Conservation (phyloP, 768 basidiomycete genomes). For the Pleurotus salmoneostramineus region DNA sequence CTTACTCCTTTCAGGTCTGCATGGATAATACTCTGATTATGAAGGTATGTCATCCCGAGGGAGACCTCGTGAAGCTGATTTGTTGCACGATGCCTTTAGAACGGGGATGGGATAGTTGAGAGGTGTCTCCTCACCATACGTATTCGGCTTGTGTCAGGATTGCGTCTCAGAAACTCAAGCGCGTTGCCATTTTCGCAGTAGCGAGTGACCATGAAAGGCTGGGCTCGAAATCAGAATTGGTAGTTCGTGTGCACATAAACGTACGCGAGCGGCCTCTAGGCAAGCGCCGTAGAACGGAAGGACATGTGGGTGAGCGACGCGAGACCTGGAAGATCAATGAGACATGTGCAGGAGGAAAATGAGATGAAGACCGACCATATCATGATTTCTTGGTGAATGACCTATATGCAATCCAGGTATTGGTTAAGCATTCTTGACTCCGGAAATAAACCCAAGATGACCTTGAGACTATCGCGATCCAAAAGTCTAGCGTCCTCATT, state of each 20-base stretch:
- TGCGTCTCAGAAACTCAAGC: conserved; percentile 9
- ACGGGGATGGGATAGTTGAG: conserved; percentile 24
- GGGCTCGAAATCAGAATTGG: conserved; percentile 1
- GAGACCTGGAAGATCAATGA: conserved; percentile 7
- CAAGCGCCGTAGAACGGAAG: conserved; percentile 30
- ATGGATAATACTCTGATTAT: conserved; percentile 1
- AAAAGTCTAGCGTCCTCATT: conserved; percentile 1
- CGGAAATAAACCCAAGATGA: background rate
- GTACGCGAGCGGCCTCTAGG: background rate
- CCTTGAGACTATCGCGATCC: background rate
- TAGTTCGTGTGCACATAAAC: background rate
- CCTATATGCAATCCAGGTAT: too few relatives aligned
- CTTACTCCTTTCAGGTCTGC: conserved; percentile 7
- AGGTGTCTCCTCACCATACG: conserved; percentile 10
- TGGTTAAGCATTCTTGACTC: too few relatives aligned
- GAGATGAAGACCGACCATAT: conserved; percentile 15
- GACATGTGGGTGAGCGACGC: conserved; percentile 28
- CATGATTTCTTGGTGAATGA: conserved; percentile 21
- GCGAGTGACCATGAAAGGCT: conserved; percentile 15
- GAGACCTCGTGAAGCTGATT: conserved; percentile 5
- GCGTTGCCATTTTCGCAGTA: conserved; percentile 17
- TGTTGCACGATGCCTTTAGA: background rate
- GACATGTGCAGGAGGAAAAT: background rate
- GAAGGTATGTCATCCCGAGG: conserved; percentile 7
- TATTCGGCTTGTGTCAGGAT: conserved; percentile 8